These are phyloP conservation scores for Zoysia japonica DNA, from an alignment of 176 grass and related monocot species.

Conservation along the genomic window DNA sequence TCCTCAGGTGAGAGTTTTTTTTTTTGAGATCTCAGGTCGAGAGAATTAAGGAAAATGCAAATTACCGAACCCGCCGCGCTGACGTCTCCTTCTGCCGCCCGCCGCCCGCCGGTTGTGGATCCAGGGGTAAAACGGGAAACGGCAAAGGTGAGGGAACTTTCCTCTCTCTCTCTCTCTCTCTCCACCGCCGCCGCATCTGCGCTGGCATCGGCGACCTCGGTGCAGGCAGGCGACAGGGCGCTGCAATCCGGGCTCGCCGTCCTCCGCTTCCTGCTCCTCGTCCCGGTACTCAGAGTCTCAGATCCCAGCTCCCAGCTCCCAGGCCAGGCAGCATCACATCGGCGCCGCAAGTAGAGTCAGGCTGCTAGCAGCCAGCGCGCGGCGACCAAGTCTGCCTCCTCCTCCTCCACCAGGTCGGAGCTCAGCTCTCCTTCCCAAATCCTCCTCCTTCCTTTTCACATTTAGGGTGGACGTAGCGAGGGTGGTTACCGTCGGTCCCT, in stretches of 20 bases:
- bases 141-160: conserved; percentile 15
- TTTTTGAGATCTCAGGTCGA: too few relatives aligned
- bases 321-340: background rate
- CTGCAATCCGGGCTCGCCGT: background rate
- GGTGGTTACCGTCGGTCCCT: background rate
- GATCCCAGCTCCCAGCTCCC: background rate
- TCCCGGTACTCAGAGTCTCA: background rate
- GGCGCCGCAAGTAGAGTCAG: background rate
- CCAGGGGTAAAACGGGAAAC: conserved; percentile 13
- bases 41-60: too few relatives aligned
- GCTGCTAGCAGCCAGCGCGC: background rate
- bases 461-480: background rate
- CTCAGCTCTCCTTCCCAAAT: background rate
- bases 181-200: conserved; percentile 10
- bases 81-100: background rate
- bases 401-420: background rate
- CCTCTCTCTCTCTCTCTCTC: conserved; percentile 14
- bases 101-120: background rate
- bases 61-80: too few relatives aligned
- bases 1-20: too few relatives aligned
- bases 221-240: background rate
- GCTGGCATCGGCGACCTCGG: background rate
- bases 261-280: background rate
- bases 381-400: background rate
- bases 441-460: background rate